phyloP scores from a whole-genome alignment of 768 basidiomycete genomes.

The Termitomyces sp. region DNA sequence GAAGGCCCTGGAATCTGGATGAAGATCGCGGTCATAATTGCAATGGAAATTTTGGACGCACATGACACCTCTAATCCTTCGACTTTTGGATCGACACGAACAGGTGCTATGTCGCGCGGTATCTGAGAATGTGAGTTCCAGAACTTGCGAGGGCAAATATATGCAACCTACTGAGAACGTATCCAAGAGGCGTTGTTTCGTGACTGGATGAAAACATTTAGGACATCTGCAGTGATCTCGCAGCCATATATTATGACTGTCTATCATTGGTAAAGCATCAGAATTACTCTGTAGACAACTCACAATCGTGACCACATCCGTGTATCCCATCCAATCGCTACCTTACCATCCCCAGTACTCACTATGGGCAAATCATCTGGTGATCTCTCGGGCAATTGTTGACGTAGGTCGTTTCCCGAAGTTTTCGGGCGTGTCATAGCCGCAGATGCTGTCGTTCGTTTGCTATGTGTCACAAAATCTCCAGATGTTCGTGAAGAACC shows the following conservation, averaged over 20 bases:
- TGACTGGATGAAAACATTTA: conserved; percentile 79
- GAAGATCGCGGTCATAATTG: not conserved
- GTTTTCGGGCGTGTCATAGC: conserved; percentile 13
- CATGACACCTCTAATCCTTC: conserved; percentile 75
- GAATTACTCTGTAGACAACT: conserved; percentile 20
- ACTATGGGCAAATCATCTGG: conserved; percentile 45
- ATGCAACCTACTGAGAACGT: conserved; percentile 63
- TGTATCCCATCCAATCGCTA: conserved; percentile 70
- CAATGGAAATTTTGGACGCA: conserved; percentile 26
- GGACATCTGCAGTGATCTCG: conserved; percentile 91
- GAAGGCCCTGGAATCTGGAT: conserved; percentile 41
- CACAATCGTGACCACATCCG: conserved; percentile 75
- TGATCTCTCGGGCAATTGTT: conserved; percentile 20
- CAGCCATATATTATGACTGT: conserved; percentile 87
- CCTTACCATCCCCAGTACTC: conserved; percentile 51
- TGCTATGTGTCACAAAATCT: conserved; percentile 6
- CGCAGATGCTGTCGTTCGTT: conserved; percentile 17
- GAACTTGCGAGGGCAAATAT: not conserved
- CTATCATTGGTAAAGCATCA: not conserved
- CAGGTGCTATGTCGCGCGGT: conserved; percentile 64
- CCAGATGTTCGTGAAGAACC: not conserved
- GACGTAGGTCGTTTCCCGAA: conserved; percentile 10
- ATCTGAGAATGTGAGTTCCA: conserved; percentile 43
- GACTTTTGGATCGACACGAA: conserved; percentile 43
- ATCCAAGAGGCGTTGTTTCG: conserved; percentile 86